A percentile compares a stretch with the other conserved stretches of the same genome.
phyloP scores from a whole-genome alignment of 306 rosid genomes.

The Lotus japonicus region DNA sequence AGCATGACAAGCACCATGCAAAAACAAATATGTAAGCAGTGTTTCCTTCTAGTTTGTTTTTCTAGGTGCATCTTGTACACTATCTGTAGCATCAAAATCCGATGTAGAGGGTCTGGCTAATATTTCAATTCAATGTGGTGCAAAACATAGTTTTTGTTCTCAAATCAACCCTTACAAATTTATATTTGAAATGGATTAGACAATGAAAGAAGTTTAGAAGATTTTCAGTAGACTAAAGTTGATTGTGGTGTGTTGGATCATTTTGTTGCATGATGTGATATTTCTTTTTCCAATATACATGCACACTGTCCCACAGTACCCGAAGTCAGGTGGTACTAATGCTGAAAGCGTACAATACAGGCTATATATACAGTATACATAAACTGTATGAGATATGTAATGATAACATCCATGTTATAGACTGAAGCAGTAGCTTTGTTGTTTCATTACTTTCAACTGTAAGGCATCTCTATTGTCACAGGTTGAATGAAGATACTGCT shows the following conservation, averaged over 20 bases:
- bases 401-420: not conserved
- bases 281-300: not conserved
- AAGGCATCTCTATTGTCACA: slow-evolving; percentile 22
- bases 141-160: slow-evolving; percentile 1
- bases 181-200: not conserved
- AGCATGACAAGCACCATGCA: slow-evolving; percentile 96
- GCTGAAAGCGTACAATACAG: not conserved
- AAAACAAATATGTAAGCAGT: slow-evolving; percentile 85
- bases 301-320: not conserved
- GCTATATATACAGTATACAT: not conserved
- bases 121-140: slow-evolving; percentile 8
- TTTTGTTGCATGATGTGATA: not conserved
- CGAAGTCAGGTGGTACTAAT: not conserved
- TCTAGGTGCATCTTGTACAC: slow-evolving; percentile 5
- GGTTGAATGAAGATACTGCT: slow-evolving; percentile 91
- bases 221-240: not conserved
- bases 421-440: slow-evolving; percentile 7
- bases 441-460: slow-evolving; percentile 12
- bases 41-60: not conserved
- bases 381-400: not conserved
- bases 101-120: not conserved
- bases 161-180: not conserved
- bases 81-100: slow-evolving; percentile 2
- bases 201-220: not conserved
- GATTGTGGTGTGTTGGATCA: not conserved